Evolutionary conservation across 345 rosid species (phyloP).

Genomic region (rapeseed (Brassica napus)): Da-Ae NC_063449.1:29634501-29635000

Average conservation of each 20-base stretch:
- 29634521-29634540: constrained; percentile 52
- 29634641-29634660: constrained; percentile 50
- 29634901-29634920: constrained; percentile 90
- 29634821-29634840: constrained; percentile 2
- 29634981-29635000: not conserved
- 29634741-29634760: constrained; percentile 92
- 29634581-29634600: constrained; percentile 64
- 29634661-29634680: constrained; percentile 83
- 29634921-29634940: constrained; percentile 70
- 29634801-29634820: too few relatives aligned
- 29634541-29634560: constrained; percentile 50
- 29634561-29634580: constrained; percentile 65
- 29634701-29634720: constrained; percentile 71
- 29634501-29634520: not conserved
- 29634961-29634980: not conserved
- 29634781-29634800: too few relatives aligned
- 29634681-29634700: constrained; percentile 80
- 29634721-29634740: constrained; percentile 72
- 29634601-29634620: constrained; percentile 88
- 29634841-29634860: constrained; percentile 40
- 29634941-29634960: constrained; percentile 89
- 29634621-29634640: constrained; percentile 92
- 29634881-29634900: constrained; percentile 90
- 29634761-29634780: constrained; percentile 75
- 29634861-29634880: constrained; percentile 86